Evolutionary conservation across 2,329 filamentous ascomycete genomes (phyloP), one percentile per base, ranked within the genome.

Genomic region (Colletotrichum gloeosporioides): DNA sequence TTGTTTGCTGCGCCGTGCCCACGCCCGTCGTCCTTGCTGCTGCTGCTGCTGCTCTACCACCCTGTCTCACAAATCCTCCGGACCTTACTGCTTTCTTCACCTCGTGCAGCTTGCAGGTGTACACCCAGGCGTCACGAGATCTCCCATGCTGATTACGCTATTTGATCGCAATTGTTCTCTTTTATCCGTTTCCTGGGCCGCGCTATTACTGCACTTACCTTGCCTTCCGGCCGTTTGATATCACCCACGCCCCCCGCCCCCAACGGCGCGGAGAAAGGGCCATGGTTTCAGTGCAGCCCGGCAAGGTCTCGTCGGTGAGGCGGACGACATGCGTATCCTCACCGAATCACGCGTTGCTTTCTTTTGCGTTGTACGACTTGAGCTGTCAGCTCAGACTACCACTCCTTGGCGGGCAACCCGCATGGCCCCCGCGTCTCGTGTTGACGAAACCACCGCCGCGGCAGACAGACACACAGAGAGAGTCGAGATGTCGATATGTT

Each of bases 371-470:
- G 75, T 77, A 29, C 66, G 25, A 75, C 71, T n/a, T 55, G 75
- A 77, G 57, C 70, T 76, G 64, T 76, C 75, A 67, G 36, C 49
- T 75, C 71, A 70, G 29, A 62, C 39, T 70, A 62, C 32, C 70
- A 61, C 32, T 25, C 25, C 36, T 67, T 44, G 70, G 64, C 53
- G 64, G 25, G n/a, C 25, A 77, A 53, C 71, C 65, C 59, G 71
- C 74, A 71, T 70, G 59, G 62, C 67, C 53, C 71, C 71, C 66
- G 62, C 66, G 75, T 77, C 75, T 77, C 71, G 71, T 75, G 75
- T 77, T 29, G 66, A 63, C 59, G 32, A 75, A 69, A 66, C 27
- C 25, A 32, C n/a, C 32, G 25, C 25, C 31, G 55, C 55, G 8
- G n/a, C n/a, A 53, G 32, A 34, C 2, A 34, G 18, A 49, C 6